Base-by-base conservation (phyloP, 2,329 filamentous ascomycete species). In the Grosmannia serpens region DNA sequence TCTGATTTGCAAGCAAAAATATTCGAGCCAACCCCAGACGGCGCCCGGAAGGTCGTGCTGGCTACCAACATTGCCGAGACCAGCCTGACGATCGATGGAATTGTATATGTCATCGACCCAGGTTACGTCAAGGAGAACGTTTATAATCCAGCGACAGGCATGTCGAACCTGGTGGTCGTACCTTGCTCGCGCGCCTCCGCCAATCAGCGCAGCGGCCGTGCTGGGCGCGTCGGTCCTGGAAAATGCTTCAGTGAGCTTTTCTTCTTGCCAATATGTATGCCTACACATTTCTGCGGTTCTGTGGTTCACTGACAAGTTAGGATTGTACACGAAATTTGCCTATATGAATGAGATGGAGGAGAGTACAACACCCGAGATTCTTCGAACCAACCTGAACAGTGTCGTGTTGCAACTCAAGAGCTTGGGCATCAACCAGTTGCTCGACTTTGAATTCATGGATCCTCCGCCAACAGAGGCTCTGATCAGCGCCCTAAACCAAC, bases 61-160 rank as follows among this genome's bases (percentile, higher is more conserved):
- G 91, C 92, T 0, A 97, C 94, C 2, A 99, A 99, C 68, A 97
- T 99, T 70, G 94, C 94, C 2, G 94, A 99, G 71, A 99, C 94
- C 0, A 91, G 85, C 76, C 74, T 99, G 67, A 99, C 94, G 0
- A 96, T 99, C 59, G 91, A 97, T 69, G 92, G 91, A 20, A 95
- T 97, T 60, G 88, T 92, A 10, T 96, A 95, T 69, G 94, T 97
- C 41, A 95, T 97, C 60, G 94, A 99, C 65, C 89, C 89, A 0
- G 94, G 94, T 0, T 95, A 95, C 63, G 90, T 94, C 62, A 99
- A 99, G 70, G 90, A 97, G 68, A 96, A 96, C 65, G 82, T 91
- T 1, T 97, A 92, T 74, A 95, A 96, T 62, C 87, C 91, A 0
- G 84, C 87, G 1, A 95, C 89, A 0, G 91, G 91, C 58, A 95